A percentile compares a stretch with the other conserved stretches of the same genome.
phyloP scores from a whole-genome alignment of 331 rosid genomes.

The Rosa hybrid region DNA sequence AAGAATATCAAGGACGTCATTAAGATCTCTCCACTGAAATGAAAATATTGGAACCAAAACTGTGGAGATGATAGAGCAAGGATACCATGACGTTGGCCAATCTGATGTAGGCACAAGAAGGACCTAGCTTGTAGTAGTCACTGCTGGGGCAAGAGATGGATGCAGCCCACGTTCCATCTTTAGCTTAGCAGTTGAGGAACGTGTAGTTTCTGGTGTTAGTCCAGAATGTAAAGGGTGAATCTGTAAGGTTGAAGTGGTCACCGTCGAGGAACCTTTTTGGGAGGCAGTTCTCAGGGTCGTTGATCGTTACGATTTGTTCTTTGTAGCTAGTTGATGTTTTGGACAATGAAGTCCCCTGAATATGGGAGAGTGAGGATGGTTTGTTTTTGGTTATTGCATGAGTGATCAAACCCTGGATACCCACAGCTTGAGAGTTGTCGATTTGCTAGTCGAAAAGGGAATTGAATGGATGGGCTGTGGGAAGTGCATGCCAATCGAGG shows the following conservation, averaged over 20 bases:
- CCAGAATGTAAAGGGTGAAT: not conserved
- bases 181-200: slow-evolving; percentile 39
- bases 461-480: slow-evolving; percentile 12
- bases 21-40: not conserved
- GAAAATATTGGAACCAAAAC: slow-evolving; percentile 28
- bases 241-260: slow-evolving; percentile 19
- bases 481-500: not conserved
- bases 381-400: slow-evolving; percentile 36
- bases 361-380: slow-evolving; percentile 44
- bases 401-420: slow-evolving; percentile 38
- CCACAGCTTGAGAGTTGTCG: slow-evolving; percentile 8
- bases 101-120: not conserved
- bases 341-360: slow-evolving; percentile 27
- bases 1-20: slow-evolving; percentile 13
- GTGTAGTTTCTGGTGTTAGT: slow-evolving; percentile 9
- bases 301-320: slow-evolving; percentile 24
- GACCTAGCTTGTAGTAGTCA: slow-evolving; percentile 15
- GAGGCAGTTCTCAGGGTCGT: slow-evolving; percentile 45
- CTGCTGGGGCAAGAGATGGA: slow-evolving; percentile 39
- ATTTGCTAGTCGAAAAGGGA: slow-evolving; percentile 36
- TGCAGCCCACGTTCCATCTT: not conserved
- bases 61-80: slow-evolving; percentile 23
- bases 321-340: slow-evolving; percentile 33
- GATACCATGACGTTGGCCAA: not conserved
- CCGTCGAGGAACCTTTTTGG: slow-evolving; percentile 23